phyloP scores from a whole-genome alignment of 1,284 basidiomycete species.

The Cutaneotrichosporon dermatis region DNA sequence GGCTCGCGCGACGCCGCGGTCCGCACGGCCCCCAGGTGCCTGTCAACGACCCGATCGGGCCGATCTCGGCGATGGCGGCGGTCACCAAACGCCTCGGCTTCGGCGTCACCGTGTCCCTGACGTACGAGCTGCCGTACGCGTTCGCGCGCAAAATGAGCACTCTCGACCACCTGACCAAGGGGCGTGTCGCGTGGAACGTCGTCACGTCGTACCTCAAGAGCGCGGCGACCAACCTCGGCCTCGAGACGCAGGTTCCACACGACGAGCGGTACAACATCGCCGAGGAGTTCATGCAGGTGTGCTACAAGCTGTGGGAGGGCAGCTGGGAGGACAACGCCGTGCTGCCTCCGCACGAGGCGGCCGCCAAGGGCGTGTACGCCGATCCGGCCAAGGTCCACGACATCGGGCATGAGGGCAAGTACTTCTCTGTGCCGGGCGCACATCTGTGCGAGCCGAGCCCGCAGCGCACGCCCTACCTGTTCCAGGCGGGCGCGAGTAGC shows the following conservation, averaged over 20 bases:
- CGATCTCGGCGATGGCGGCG: constrained; percentile 17
- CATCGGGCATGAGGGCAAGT: constrained; percentile 42
- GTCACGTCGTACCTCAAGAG: constrained; percentile 44
- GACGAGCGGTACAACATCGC: constrained; percentile 28
- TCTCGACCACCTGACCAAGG: constrained; percentile 48
- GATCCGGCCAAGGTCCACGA: constrained; percentile 33
- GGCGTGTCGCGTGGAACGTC: constrained; percentile 45
- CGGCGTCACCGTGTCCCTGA: constrained; percentile 21
- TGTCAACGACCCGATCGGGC: constrained; percentile 14
- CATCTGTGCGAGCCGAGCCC: constrained; percentile 43
- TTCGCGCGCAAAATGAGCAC: constrained; percentile 43
- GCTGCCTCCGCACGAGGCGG: constrained; percentile 19
- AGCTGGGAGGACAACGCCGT: constrained; percentile 45
- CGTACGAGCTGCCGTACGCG: constrained; percentile 41
- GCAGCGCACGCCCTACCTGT: constrained; percentile 43
- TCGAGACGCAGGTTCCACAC: constrained; percentile 22
- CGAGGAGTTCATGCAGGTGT: constrained; percentile 21
- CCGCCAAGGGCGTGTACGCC: constrained; percentile 27
- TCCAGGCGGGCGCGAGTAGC: constrained; percentile 41
- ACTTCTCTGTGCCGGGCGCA: constrained; percentile 41
- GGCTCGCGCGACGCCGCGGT: constrained; percentile 14
- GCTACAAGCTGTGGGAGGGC: constrained; percentile 50
- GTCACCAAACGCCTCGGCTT: constrained; percentile 18
- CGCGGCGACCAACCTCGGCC: constrained; percentile 40
- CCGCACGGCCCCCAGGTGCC: constrained; percentile 13